Evolutionary conservation across 1,139 yeast species (phyloP).

Genomic region (Trichomonascaceae sp.): DNA sequence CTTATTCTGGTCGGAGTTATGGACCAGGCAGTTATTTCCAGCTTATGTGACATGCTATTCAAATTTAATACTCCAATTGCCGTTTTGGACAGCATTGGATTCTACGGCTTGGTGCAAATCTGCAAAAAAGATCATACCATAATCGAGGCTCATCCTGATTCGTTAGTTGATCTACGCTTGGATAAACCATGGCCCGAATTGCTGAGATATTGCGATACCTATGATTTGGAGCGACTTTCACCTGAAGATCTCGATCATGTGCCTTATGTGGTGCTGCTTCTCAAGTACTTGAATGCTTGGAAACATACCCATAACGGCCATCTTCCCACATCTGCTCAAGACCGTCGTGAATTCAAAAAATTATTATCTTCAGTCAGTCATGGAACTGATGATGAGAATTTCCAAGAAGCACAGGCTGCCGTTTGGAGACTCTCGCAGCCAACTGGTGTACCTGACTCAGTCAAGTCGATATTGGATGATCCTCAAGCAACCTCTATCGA

Average conservation of each 20-base stretch:
- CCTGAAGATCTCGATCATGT: slow-evolving; percentile 58
- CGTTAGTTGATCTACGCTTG: slow-evolving; percentile 61
- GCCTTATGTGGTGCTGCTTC: slow-evolving; percentile 65
- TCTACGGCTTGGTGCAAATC: slow-evolving; percentile 59
- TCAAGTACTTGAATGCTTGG: slow-evolving; percentile 51
- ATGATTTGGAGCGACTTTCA: slow-evolving; percentile 44
- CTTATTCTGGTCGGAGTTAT: slow-evolving; percentile 47
- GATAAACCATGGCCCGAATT: slow-evolving; percentile 74
- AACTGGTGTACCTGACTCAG: slow-evolving; percentile 35
- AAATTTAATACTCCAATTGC: slow-evolving; percentile 47
- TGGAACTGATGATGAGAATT: slow-evolving; percentile 49
- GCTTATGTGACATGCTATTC: slow-evolving; percentile 40
- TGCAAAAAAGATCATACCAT: slow-evolving; percentile 53
- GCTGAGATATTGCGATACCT: slow-evolving; percentile 41
- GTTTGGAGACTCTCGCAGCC: slow-evolving; percentile 45
- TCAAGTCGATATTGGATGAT: slow-evolving; percentile 24
- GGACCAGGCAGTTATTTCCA: slow-evolving; percentile 19
- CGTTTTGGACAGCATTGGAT: slow-evolving; percentile 51
- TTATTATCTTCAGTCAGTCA: slow-evolving; percentile 34
- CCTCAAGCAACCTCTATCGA: slow-evolving; percentile 13
- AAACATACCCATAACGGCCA: slow-evolving; percentile 29
- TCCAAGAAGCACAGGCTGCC: slow-evolving; percentile 62
- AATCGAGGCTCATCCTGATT: slow-evolving; percentile 69
- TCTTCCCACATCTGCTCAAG: slow-evolving; percentile 43
- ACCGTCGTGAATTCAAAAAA: slow-evolving; percentile 45